phyloP scores from a whole-genome alignment of 1,139 yeast genomes.

The Lodderomyces elongisporus region DNA sequence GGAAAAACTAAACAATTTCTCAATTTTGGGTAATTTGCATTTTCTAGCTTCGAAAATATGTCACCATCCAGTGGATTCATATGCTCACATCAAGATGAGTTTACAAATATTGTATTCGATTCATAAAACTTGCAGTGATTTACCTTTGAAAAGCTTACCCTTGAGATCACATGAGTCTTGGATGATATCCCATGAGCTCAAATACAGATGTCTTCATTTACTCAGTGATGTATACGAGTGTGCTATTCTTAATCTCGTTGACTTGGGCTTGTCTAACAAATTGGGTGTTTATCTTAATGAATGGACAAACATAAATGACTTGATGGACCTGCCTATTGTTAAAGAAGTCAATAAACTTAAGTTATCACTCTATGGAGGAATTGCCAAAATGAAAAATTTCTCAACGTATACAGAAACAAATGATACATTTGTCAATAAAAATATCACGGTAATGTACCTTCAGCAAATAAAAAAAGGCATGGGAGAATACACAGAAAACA shows the following conservation, averaged over 20 bases:
- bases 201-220: conserved; percentile 13
- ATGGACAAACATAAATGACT: conserved; percentile 30
- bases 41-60: conserved; percentile 20
- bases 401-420: conserved; percentile 10
- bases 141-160: background rate
- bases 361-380: conserved; percentile 14
- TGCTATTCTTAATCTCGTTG: conserved; percentile 32
- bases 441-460: conserved; percentile 4
- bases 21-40: conserved; percentile 34
- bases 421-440: conserved; percentile 8
- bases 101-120: conserved; percentile 40
- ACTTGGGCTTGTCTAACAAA: conserved; percentile 53
- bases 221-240: conserved; percentile 31
- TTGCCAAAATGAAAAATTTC: conserved; percentile 10
- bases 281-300: conserved; percentile 48
- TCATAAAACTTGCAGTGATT: conserved; percentile 19
- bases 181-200: background rate
- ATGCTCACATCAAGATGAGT: conserved; percentile 29
- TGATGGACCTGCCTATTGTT: conserved; percentile 21
- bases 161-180: no score
- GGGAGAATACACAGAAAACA: background rate
- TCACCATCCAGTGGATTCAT: conserved; percentile 20
- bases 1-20: conserved; percentile 29
- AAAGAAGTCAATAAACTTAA: conserved; percentile 23
- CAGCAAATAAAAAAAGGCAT: background rate